Evolutionary conservation across 495 filamentous ascomycete genomes (phyloP).

Genomic region (Lasiosphaeriaceae sp.): DNA sequence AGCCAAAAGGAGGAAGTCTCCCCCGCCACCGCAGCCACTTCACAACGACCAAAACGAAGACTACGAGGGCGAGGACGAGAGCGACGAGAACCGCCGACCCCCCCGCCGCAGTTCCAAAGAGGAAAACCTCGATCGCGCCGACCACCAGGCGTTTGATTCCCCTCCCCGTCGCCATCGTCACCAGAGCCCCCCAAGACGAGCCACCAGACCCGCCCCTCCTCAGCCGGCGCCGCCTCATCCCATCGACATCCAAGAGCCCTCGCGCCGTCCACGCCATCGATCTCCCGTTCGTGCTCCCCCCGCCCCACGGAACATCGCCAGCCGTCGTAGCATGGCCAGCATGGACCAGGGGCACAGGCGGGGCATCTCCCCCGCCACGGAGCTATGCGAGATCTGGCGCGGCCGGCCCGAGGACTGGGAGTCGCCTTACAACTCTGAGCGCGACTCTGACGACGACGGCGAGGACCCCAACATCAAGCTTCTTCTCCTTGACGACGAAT

Average conservation of each 20-base stretch:
- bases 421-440: constrained; percentile 17
- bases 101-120: not conserved
- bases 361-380: constrained; percentile 13
- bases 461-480: not conserved
- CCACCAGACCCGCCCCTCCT: not conserved
- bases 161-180: not conserved
- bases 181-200: too few species aligned
- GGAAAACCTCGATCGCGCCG: not conserved
- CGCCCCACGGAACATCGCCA: constrained; percentile 3
- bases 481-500: not conserved
- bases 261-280: not conserved
- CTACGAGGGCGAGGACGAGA: constrained; percentile 19
- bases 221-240: not conserved
- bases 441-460: not conserved
- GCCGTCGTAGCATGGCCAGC: constrained; percentile 11
- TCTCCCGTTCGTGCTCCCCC: not conserved
- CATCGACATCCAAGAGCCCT: not conserved
- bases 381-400: constrained; percentile 28
- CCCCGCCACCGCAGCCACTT: not conserved
- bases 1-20: not conserved
- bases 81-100: not conserved
- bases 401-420: constrained; percentile 29
- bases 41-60: not conserved
- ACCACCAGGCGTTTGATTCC: not conserved
- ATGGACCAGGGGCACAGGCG: constrained; percentile 10